These are phyloP conservation scores for Cytospora paraplurivora DNA, from an alignment of 2,329 filamentous ascomycete genomes.

Conservation along the genomic window DNA sequence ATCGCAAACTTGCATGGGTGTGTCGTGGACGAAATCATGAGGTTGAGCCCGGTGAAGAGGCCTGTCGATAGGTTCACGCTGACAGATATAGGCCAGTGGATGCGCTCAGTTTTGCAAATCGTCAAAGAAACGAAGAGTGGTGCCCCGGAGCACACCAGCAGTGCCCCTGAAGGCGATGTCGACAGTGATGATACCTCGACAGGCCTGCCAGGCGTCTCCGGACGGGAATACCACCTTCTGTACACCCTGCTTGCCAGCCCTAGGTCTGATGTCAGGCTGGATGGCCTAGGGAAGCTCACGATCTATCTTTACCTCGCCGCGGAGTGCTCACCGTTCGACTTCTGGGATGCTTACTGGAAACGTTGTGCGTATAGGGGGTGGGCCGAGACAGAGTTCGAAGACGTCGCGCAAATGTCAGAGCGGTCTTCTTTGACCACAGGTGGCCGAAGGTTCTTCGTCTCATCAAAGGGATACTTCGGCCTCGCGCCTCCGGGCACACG, in stretches of 20 bases:
- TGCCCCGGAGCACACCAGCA: not conserved
- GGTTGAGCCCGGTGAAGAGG: too few relatives aligned
- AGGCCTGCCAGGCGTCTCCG: fast-evolving
- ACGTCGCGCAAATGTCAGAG: too few relatives aligned
- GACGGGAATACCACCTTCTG: not conserved
- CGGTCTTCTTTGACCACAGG: too few relatives aligned
- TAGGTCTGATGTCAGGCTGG: not conserved
- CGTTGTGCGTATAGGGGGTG: too few relatives aligned
- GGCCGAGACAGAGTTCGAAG: too few relatives aligned
- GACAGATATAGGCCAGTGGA: too few relatives aligned
- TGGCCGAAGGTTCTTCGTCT: not conserved
- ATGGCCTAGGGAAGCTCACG: not conserved
- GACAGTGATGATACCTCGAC: not conserved
- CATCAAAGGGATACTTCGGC: conserved; percentile 5
- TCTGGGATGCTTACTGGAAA: too few relatives aligned
- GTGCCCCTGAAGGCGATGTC: not conserved
- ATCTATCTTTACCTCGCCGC: not conserved
- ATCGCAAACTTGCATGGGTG: not conserved
- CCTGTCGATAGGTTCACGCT: too few relatives aligned
- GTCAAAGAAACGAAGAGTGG: not conserved
- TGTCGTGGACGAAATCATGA: not conserved
- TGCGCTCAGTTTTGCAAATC: not conserved
- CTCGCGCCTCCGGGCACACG: not conserved
- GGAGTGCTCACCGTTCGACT: too few relatives aligned
- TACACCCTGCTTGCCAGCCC: not conserved